Conservation (phyloP, 495 filamentous ascomycete species). For the Pseudevernia furfuracea region DNA sequence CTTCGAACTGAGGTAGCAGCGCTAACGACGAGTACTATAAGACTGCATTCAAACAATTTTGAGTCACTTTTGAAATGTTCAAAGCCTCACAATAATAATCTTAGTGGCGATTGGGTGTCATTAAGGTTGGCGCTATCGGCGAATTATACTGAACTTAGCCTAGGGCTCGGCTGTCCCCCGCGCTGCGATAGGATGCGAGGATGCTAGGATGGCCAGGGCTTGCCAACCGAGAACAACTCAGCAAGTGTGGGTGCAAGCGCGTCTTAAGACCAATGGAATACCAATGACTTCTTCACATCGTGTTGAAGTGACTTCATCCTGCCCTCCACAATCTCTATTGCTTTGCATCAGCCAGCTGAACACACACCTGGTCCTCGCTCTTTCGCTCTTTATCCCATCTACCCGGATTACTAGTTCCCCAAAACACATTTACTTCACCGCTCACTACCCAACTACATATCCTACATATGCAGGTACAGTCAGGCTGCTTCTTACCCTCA, state of each 20-base stretch:
- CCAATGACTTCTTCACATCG: neutral
- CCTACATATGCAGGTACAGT: neutral
- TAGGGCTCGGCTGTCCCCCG: neutral
- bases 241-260: neutral
- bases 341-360: neutral
- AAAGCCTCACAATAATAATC: too few species aligned
- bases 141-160: neutral
- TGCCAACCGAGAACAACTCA: slow-evolving; percentile 1
- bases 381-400: neutral
- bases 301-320: neutral
- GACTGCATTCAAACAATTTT: too few species aligned
- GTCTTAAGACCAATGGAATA: neutral
- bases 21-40: neutral
- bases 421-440: neutral
- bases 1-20: neutral
- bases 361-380: too few species aligned
- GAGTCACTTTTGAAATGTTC: too few species aligned
- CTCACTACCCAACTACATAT: neutral
- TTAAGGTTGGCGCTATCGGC: neutral
- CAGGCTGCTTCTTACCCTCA: neutral
- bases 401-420: neutral
- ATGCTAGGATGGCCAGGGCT: neutral
- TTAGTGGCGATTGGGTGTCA: neutral
- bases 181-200: neutral
- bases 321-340: neutral